Base-by-base conservation (phyloP, 108 stramenopile species). In the Cyclostephanos tholiformis region DNA sequence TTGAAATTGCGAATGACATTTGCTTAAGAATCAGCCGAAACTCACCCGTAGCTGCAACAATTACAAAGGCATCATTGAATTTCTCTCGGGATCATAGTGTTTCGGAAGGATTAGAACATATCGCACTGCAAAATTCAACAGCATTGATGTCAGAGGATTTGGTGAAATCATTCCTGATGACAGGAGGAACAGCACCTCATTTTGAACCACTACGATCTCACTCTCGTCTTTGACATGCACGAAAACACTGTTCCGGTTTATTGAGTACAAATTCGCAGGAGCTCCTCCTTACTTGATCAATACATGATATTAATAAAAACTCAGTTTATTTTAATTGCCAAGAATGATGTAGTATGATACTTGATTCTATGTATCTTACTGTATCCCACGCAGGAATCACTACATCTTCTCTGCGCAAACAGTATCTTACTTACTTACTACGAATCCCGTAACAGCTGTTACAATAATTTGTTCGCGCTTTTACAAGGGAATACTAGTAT, bases 41-140 rank as follows among this genome's bases (percentile, higher is more conserved):
- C 55, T 80, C 77, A 48, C 91, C 91, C 10, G 83, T 93, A 19
- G 91, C 91, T 10, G 89, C 89, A 41, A 26, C 65, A n/a, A 85
- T 85, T 9, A 93, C 88, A 43, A 93, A 93, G 63, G 35, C 55
- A 56, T 87, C 89, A 0, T 75, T 93, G 29, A 80, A 88, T 39
- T 93, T 85, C 57, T 85, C 86, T 25, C 65, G 91, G 20, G 89
- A 93, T 72, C 89, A 90, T 79, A 66, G 73, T 35, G 91, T 93
- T n/a, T 60, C 76, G 27, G 89, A 90, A 51, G 89, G 91, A 6
- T 55, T 93, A 38, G 82, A 90, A n/a, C 89, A 89, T 32, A 74
- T 93, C 56, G 88, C 88, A 11, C 65, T 75, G 63, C 88, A 87
- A 30, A 93, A 93, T 71, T 77, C 86, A 11, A 22, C 85, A n/a